phyloP scores from a whole-genome alignment of 106 monocot genomes.

The Hemerocallis citrina region DNA sequence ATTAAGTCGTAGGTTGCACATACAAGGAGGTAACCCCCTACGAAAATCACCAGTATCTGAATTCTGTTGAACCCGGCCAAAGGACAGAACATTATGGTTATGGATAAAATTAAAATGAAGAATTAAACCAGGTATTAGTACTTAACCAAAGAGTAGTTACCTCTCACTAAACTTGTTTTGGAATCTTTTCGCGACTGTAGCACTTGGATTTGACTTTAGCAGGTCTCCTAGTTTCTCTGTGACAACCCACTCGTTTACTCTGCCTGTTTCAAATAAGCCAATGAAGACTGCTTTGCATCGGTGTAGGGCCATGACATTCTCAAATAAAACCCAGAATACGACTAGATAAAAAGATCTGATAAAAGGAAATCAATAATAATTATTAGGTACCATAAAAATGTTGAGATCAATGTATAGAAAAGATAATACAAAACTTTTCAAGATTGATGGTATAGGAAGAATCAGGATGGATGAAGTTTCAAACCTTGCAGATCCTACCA shows the following conservation, averaged over 20 bases:
- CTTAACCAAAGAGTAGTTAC: neutral
- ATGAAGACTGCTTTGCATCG: conserved; percentile 16
- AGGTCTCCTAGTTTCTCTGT: conserved; percentile 25
- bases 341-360: conserved; percentile 22
- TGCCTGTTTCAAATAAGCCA: conserved; percentile 10
- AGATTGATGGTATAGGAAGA: neutral
- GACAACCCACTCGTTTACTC: conserved; percentile 25
- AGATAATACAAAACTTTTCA: neutral
- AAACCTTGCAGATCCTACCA: conserved; percentile 32
- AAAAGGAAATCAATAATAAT: neutral
- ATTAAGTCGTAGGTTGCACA: conserved; percentile 38
- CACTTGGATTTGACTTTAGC: conserved; percentile 7
- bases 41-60: conserved; percentile 15
- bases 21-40: conserved; percentile 28
- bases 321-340: conserved; percentile 17
- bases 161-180: conserved; percentile 15
- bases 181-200: conserved; percentile 7
- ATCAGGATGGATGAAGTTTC: neutral
- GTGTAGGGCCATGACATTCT: conserved; percentile 24
- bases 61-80: conserved; percentile 7
- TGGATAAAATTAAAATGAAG: neutral
- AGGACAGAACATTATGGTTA: neutral
- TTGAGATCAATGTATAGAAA: too few relatives aligned
- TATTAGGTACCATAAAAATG: neutral
- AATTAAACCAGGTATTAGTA: conserved; percentile 20